Base-by-base conservation (phyloP, 768 basidiomycete species). In the Candolleomyces eurysporus region DNA sequence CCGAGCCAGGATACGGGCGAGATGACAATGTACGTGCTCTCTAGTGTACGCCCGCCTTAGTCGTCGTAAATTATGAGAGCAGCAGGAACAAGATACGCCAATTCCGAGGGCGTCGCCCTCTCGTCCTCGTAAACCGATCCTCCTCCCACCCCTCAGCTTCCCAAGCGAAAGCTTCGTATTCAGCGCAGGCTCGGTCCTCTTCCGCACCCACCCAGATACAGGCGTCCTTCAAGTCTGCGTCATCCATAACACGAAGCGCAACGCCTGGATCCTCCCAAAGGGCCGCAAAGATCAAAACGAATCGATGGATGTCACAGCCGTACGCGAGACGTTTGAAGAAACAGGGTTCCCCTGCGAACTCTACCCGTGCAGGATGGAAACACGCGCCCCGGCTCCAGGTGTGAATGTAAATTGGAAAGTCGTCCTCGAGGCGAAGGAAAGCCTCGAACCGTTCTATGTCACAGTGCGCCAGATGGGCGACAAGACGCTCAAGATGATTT, bases 301-400 rank as follows among this genome's bases (percentile, higher is more conserved):
- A 70, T 71, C 74, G 5, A 72, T 85, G 17, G 79, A 82, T 58
- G 64, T 60, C 1, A 76, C 86, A 2, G 86, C 87, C 0, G 62
- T 85, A 5, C 77, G 88, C 17, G 87, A 89, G 71, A 85, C 86
- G 0, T 85, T 77, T 67, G 88, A 86, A 66, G 86, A 88, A 73
- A 88, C 86, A 0, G 86, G 86, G 5, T 88, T 83, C 64, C 71
- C 71, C 4, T 87, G 87, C 69, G 66, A 70, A 21, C 70, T 84
- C 42, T 77, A 84, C 63, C 80, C 83, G 1, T 71, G 77, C 51
- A 74, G 72, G 50, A 79, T 88, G 76, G 68, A 72, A 51, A 88
- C 85, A 16, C 79, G 83, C n/a, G 86, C 86, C 5, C 84, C 85
- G 2, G 63, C 66, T 19, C 74, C 82, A 0, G 79, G 82, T n/a